Base-by-base conservation (phyloP, 1,284 basidiomycete species). In the Trichosporon sp. region DNA sequence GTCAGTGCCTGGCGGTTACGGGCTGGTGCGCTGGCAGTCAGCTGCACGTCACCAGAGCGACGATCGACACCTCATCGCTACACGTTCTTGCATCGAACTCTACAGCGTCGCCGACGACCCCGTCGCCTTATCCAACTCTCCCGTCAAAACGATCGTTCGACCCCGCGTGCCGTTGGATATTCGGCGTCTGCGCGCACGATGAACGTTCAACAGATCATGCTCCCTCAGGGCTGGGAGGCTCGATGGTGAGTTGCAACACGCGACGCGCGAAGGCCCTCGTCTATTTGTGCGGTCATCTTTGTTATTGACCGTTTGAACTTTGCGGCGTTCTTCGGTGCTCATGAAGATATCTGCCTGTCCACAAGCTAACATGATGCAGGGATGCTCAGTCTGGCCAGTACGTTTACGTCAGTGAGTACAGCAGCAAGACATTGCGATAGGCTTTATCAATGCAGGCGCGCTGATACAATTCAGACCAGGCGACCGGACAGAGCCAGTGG, bases 141-240 rank as follows among this genome's bases (percentile, higher is more conserved):
- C 25, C 27, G 2, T 16, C 57, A 58, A 57, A 60, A 52, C 59
- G 59, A 32, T 52, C 58, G 44, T 57, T 19, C 37, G n/a, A 36
- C 16, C 58, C 34, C 44, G 34, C 32, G 56, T 34, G 58, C 40
- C 49, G 49, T 54, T 44, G 37, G 49, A 16, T 31, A 4, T 16
- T 27, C 31, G 49, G 49, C 49, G 49, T 54, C 31, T 29, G 49
- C 21, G 49, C 49, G 25, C 49, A 54, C 56, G 58, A 74, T 74
- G 71, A 71, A 72, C 69, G 60, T 66, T 21, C 69, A 74, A 58
- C 64, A 63, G 25, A 32, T 69, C 29, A 65, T 65, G 77, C 82
- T 95, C 57, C 92, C 92, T 67, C 88, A 88, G 68, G 93, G 92
- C 60, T 95, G 92, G 92, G 84, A 85, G 70, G 87, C 90, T 74